These are phyloP conservation scores for Penicillium fimorum DNA, from an alignment of 495 filamentous ascomycete genomes.

Conservation along the genomic window DNA sequence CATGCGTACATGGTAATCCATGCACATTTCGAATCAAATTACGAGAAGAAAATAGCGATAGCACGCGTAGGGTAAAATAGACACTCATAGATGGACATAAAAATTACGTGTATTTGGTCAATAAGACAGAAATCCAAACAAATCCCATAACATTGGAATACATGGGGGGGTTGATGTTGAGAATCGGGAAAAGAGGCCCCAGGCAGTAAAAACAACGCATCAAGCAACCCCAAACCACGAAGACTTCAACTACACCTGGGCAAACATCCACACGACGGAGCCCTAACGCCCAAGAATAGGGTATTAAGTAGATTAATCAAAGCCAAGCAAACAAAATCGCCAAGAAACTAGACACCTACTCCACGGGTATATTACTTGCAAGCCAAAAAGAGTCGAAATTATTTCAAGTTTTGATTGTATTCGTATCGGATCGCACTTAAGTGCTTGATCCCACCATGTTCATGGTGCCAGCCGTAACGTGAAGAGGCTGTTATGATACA, in stretches of 20 bases:
- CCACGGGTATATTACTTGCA: background rate
- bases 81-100: background rate
- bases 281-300: background rate
- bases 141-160: background rate
- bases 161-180: background rate
- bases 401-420: slow-evolving; percentile 40
- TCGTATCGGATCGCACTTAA: slow-evolving; percentile 41
- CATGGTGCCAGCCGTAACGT: slow-evolving; percentile 44
- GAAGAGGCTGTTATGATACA: slow-evolving; percentile 51
- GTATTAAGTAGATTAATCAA: background rate
- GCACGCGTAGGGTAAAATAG: background rate
- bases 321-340: background rate
- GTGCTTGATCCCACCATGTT: slow-evolving; percentile 33
- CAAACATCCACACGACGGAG: background rate
- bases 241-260: background rate
- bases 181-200: background rate
- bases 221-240: background rate
- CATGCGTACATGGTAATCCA: background rate
- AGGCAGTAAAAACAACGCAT: background rate
- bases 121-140: background rate
- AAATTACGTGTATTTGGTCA: background rate
- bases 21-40: background rate
- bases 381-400: background rate
- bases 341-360: background rate
- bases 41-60: background rate